Evolutionary conservation across 2,329 filamentous ascomycete genomes (phyloP).

Genomic region (Thielaviopsis populi): DNA sequence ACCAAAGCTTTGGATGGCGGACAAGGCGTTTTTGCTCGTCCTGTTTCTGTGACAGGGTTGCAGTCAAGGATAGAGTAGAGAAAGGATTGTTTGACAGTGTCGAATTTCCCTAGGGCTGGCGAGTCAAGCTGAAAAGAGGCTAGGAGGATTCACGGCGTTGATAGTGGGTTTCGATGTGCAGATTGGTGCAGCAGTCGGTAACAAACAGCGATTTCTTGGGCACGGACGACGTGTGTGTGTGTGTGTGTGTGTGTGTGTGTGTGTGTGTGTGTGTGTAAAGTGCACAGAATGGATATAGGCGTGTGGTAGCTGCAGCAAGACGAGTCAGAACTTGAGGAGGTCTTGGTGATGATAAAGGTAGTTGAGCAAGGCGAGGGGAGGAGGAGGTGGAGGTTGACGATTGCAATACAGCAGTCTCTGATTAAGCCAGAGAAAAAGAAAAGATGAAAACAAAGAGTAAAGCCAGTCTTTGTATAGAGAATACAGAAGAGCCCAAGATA

Average conservation of each 20-base stretch:
- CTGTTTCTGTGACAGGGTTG: not conserved
- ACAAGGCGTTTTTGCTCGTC: not conserved
- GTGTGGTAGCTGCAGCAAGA: not conserved
- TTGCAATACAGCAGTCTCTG: not conserved
- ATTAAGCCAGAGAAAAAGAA: not conserved
- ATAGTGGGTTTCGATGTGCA: conserved; percentile 2
- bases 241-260: no score
- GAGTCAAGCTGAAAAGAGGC: not conserved
- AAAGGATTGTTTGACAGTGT: conserved; percentile 6
- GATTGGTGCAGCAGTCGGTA: not conserved
- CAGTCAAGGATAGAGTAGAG: not conserved
- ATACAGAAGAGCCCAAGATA: not conserved
- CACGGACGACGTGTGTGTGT: not conserved
- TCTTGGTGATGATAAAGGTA: not conserved
- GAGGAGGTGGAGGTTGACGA: not conserved
- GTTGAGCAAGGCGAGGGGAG: not conserved
- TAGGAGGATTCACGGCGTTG: not conserved
- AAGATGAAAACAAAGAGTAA: not conserved
- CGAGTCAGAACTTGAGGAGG: not conserved
- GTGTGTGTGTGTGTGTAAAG: not conserved
- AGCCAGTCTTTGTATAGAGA: not conserved
- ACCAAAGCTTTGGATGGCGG: not conserved
- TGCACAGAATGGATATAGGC: no score
- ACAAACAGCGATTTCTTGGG: not conserved
- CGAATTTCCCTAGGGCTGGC: conserved; percentile 1